Evolutionary conservation across 192 early-diverging fungal genomes (phyloP).

Genomic region (Pilaira anomala): DNA sequence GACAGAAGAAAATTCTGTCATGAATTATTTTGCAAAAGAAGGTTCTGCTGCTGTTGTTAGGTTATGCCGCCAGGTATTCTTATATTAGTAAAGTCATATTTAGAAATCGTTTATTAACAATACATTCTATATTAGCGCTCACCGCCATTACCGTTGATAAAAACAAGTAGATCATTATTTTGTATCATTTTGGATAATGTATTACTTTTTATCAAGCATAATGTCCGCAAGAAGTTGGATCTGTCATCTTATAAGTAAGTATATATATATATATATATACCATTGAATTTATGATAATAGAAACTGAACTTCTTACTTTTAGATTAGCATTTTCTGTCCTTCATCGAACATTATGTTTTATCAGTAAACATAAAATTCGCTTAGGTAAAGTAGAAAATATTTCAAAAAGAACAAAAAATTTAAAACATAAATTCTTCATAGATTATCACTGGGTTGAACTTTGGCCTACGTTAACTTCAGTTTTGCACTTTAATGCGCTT

Average conservation of each 20-base stretch:
- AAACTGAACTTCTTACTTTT: neutral
- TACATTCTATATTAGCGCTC: slow-evolving; percentile 31
- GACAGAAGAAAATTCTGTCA: slow-evolving; percentile 39
- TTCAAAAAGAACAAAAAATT: neutral
- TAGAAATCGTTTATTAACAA: neutral
- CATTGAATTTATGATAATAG: neutral
- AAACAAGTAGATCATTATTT: slow-evolving; percentile 36
- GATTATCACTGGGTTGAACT: slow-evolving; percentile 55
- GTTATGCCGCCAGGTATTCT: slow-evolving; percentile 43
- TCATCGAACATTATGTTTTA: slow-evolving; percentile 30
- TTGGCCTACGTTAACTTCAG: slow-evolving; percentile 47
- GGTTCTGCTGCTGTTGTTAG: slow-evolving; percentile 10
- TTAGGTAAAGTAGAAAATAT: slow-evolving; percentile 25
- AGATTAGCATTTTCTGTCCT: slow-evolving; percentile 28
- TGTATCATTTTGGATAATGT: slow-evolving; percentile 46
- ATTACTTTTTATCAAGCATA: slow-evolving; percentile 52
- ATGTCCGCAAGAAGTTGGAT: slow-evolving; percentile 52
- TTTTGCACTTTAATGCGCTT: slow-evolving; percentile 43
- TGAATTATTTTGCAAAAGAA: slow-evolving; percentile 35
- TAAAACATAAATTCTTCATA: slow-evolving; percentile 13
- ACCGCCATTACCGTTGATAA: slow-evolving; percentile 43
- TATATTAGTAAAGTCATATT: slow-evolving; percentile 10
- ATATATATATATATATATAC: neutral
- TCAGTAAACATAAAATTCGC: slow-evolving; percentile 24
- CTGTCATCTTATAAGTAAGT: slow-evolving; percentile 45